Evolutionary conservation across 2,329 filamentous ascomycete genomes (phyloP), one percentile per base, ranked within the genome.

Genomic region (Penicillium paneum): DNA sequence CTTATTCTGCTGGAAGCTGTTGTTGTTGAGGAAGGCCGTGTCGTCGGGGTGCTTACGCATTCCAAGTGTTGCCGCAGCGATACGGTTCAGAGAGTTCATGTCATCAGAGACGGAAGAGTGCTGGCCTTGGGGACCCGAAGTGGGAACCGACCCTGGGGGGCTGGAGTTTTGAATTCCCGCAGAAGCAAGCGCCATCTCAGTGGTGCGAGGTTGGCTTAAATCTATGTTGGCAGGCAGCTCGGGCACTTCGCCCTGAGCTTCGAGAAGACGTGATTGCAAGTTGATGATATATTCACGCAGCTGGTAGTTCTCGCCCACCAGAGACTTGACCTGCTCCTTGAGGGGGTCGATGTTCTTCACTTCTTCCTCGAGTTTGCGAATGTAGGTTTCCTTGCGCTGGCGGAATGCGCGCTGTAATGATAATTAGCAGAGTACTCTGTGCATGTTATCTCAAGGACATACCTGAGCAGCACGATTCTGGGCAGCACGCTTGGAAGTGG

Each of bases 381-480:
- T 99, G 73, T 99, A 97, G 42, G 90, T 90, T 75, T 99, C 94
- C 72, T 99, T 99, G 59, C 94, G 89, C 76, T 97, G 92, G 39
- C 94, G 90, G 76, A 99, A 99, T 39, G 94, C 94, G 71, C 94
- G 86, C 93, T 99, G 66, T 61, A 58, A 39, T 6, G 2, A 11
- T 10, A 38, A 45, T 68, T 48, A 64, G 63, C 46, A 19, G 54
- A 42, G 38, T 15, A 15, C 13, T 24, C 0, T 11, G 21, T 13
- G 28, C 19, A 36, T 49, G 32, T 17, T 12, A 43, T 24, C 8
- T 3, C 15, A 38, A 21, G 8, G 47, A 62, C 86, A 69, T 82
- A 97, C 94, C 86, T 99, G 94, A 50, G 94, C 94, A 65, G 93
- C 94, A 71, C 94, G 83, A 70, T 99, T 99, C 72, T 99, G 94